Evolutionary conservation across 2,329 filamentous ascomycete species (phyloP).

Genomic region (Aspergillus alliaceus): DNA sequence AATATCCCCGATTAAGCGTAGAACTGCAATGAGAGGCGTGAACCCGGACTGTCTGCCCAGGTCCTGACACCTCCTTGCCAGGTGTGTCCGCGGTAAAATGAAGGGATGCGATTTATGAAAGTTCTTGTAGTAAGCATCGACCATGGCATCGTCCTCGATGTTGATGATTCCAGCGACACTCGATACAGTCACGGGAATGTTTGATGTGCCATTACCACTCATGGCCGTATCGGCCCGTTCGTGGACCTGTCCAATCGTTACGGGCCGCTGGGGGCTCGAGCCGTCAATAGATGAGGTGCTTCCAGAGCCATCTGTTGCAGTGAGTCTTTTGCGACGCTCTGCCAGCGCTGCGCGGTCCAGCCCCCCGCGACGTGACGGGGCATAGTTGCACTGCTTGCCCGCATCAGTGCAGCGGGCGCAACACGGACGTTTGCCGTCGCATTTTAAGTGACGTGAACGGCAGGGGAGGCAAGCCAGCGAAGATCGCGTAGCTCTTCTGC

Average conservation of each 20-base stretch:
- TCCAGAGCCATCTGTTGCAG: background rate
- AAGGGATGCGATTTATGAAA: slow-evolving; percentile 34
- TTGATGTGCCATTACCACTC: too few species aligned
- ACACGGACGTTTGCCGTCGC: slow-evolving; percentile 46
- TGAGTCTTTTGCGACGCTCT: slow-evolving; percentile 20
- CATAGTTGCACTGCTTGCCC: slow-evolving; percentile 49
- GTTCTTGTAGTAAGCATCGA: slow-evolving; percentile 31
- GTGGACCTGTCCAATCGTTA: background rate
- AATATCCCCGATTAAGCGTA: slow-evolving; percentile 33
- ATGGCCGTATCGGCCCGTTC: background rate
- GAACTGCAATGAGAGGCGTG: slow-evolving; percentile 23
- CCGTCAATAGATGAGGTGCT: background rate
- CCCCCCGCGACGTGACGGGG: slow-evolving; percentile 49
- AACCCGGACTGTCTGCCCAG: slow-evolving; percentile 11
- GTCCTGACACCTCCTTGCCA: slow-evolving; percentile 15
- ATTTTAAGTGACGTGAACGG: slow-evolving; percentile 47
- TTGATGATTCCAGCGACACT: slow-evolving; percentile 1
- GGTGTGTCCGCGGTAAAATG: slow-evolving; percentile 22
- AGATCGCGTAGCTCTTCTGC: slow-evolving; percentile 16
- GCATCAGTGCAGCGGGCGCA: slow-evolving; percentile 45
- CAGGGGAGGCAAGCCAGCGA: slow-evolving; percentile 33
- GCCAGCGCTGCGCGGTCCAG: slow-evolving; percentile 24
- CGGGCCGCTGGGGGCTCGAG: background rate
- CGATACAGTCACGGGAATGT: too few species aligned
- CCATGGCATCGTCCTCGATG: slow-evolving; percentile 15